Base-by-base conservation (phyloP, 176 grass and related monocot species). In the Oryza punctata region DNA sequence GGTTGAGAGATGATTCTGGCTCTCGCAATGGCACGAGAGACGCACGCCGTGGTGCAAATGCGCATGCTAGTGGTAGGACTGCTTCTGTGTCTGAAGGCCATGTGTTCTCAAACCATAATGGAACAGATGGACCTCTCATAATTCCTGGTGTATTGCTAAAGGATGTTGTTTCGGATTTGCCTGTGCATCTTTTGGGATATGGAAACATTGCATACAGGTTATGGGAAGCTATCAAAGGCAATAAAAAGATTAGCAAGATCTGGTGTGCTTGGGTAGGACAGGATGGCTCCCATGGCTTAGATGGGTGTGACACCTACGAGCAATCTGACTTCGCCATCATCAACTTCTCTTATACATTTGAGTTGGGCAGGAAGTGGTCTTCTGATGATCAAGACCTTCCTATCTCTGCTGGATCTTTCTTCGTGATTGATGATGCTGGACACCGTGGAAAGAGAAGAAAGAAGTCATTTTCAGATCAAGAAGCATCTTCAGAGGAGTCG, bases 251-350 rank as follows among this genome's bases (percentile, higher is more conserved):
- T 28, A 90, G 65, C 76, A 96, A 87, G 67, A 96, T 99, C 66
- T 94, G 93, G 93, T 99, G 97, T 85, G 97, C 93, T 69, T 99
- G 97, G 97, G 80, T 89, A 74, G 93, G 93, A 80, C 82, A 92
- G 89, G 89, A 76, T 63, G 79, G 45, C 23, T 60, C 29, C 80
- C 28, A 61, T 33, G 60, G 59, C 30, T 73, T 65, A 2, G 67
- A 89, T 3, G 59, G 70, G 1, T 69, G 71, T 50, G 41, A 61
- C 45, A 60, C 23, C 46, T 86, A 81, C 15, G 77, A 82, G 27
- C 90, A 88, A 74, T 94, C 91, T 87, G 89, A 80, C 64, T 94
- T 99, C 65, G 93, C 91, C 21, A 78, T 96, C 76, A 85, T 99
- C 63, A 99, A 92, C 83, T 94, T 99, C 61, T 81, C 89, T 67